phyloP scores from a whole-genome alignment of 2,329 filamentous ascomycete genomes.

The Colletotrichum liriopes region DNA sequence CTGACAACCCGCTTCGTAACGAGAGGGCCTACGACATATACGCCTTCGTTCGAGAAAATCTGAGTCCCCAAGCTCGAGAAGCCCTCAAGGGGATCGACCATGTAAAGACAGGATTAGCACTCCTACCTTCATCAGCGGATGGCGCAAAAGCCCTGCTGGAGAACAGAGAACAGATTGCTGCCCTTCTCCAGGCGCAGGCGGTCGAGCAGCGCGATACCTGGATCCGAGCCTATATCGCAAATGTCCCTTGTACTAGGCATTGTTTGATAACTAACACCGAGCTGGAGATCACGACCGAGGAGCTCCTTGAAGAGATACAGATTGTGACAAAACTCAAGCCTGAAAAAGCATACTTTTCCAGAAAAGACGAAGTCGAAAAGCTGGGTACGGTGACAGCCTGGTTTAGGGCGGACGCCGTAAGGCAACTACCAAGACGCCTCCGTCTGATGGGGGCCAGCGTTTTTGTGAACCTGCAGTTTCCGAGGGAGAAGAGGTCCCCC shows the following conservation, averaged over 20 bases:
- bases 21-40: conserved; percentile 9
- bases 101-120: conserved; percentile 14
- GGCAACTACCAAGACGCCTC: conserved; percentile 18
- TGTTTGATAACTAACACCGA: neutral
- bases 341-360: conserved; percentile 17
- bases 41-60: neutral
- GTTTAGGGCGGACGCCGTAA: conserved; percentile 13
- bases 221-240: conserved; percentile 2
- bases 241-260: too few species aligned
- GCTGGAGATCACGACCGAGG: conserved; percentile 2
- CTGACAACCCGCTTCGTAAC: conserved; percentile 1
- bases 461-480: conserved; percentile 15
- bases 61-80: neutral
- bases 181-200: conserved; percentile 1
- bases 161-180: conserved; percentile 4
- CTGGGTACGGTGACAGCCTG: conserved; percentile 7
- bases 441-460: conserved; percentile 14
- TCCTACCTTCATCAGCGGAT: neutral
- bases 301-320: conserved; percentile 5
- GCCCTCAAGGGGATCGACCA: conserved; percentile 10
- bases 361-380: conserved; percentile 9
- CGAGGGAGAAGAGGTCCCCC: conserved; percentile 12
- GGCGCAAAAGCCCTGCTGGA: conserved; percentile 1
- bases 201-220: conserved; percentile 1
- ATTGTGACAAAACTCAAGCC: neutral